These are phyloP conservation scores for Diplosphaera chodatii DNA, from an alignment of 139 green algal species.

Conservation along the genomic window DNA sequence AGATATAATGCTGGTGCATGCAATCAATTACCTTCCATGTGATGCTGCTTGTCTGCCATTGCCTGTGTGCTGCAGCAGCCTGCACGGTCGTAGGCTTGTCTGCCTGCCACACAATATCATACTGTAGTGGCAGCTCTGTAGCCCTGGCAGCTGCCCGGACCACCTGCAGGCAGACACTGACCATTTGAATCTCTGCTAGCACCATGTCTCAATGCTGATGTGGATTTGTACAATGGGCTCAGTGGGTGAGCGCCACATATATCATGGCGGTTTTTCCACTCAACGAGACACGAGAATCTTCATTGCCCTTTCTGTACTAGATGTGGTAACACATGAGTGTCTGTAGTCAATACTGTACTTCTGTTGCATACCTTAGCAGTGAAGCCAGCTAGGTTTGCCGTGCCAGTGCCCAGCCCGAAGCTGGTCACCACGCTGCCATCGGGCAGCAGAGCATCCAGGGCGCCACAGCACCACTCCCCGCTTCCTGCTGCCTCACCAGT, in stretches of 20 bases:
- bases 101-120: conserved; percentile 26
- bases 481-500: not conserved
- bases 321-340: too few relatives aligned
- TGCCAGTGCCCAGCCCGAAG: not conserved
- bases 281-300: too few relatives aligned
- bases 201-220: too few relatives aligned
- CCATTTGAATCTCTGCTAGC: too few relatives aligned
- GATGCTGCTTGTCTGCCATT: not conserved
- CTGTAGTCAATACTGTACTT: too few relatives aligned
- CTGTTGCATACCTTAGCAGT: conserved; percentile 4
- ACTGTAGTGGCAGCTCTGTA: conserved; percentile 14
- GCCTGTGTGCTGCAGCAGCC: too few relatives aligned
- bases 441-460: not conserved
- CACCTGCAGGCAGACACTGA: not conserved
- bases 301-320: not conserved
- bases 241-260: too few relatives aligned
- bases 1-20: not conserved
- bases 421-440: conserved; percentile 3
- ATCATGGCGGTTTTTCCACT: too few relatives aligned
- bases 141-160: not conserved
- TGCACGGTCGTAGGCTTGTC: not conserved
- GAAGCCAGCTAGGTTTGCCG: not conserved
- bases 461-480: not conserved
- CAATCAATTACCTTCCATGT: not conserved
- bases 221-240: too few relatives aligned